Percentiles rank a stretch among this genome's conserved stretches.
These are phyloP conservation scores for Aspergillus aculeatus DNA, from an alignment of 2,329 filamentous ascomycete species.

Conservation along the genomic window DNA sequence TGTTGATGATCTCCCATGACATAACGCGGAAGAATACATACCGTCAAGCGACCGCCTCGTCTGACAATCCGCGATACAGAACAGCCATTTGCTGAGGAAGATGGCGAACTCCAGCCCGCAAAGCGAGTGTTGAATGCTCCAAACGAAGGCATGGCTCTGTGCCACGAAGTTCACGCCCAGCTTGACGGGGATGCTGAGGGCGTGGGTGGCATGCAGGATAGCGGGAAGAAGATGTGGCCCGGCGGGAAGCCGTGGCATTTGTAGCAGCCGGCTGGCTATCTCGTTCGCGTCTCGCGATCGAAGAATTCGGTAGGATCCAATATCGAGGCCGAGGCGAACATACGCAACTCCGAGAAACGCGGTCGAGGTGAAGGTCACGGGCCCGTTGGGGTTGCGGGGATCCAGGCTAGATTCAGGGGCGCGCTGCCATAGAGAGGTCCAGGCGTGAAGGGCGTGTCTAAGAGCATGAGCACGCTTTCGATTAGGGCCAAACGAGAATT, in stretches of 20 bases:
- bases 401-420: conserved; percentile 42
- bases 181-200: conserved; percentile 55
- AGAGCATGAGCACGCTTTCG: too few species aligned
- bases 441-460: conserved; percentile 40
- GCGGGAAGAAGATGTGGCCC: conserved; percentile 58
- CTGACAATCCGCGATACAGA: too few species aligned
- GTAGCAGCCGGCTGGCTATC: conserved; percentile 31
- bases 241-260: conserved; percentile 54
- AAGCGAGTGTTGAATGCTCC: conserved; percentile 27
- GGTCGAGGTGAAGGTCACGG: conserved; percentile 64
- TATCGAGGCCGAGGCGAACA: conserved; percentile 47
- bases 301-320: conserved; percentile 47
- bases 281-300: conserved; percentile 61
- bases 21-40: too few species aligned
- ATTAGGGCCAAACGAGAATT: too few species aligned
- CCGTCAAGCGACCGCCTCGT: too few species aligned
- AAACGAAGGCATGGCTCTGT: conserved; percentile 21
- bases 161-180: conserved; percentile 24
- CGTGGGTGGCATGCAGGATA: conserved; percentile 65
- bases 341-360: conserved; percentile 58
- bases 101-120: conserved; percentile 27
- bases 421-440: conserved; percentile 42
- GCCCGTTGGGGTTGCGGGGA: conserved; percentile 48
- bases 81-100: conserved; percentile 26
- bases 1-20: too few species aligned